phyloP scores from a whole-genome alignment of 2,329 filamentous ascomycete genomes.

The Lecanoromycetidae sp. region DNA sequence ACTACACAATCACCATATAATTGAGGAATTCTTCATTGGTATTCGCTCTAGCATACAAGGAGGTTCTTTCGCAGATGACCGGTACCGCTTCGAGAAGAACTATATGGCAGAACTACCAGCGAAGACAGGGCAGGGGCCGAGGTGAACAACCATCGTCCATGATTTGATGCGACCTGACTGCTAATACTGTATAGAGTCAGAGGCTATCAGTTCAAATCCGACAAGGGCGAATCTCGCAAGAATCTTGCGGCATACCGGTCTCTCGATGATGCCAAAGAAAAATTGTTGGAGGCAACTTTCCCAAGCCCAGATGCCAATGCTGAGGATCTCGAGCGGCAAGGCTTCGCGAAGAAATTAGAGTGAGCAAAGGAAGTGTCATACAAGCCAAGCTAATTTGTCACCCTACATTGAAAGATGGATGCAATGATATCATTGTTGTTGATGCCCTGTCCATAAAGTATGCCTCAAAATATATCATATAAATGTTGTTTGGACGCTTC shows the following conservation, averaged over 20 bases:
- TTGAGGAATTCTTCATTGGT: slow-evolving; percentile 60
- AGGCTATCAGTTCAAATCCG: slow-evolving; percentile 70
- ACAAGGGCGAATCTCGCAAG: slow-evolving; percentile 49
- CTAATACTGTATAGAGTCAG: slow-evolving; percentile 39
- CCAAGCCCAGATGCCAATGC: slow-evolving; percentile 38
- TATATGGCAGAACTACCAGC: slow-evolving; percentile 64
- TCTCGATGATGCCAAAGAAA: slow-evolving; percentile 38
- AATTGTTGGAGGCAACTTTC: slow-evolving; percentile 36
- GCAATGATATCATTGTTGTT: too few relatives aligned
- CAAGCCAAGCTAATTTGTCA: too few relatives aligned
- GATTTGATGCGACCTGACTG: background rate
- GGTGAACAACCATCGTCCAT: slow-evolving; percentile 30
- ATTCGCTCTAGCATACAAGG: slow-evolving; percentile 53
- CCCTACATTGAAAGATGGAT: too few relatives aligned
- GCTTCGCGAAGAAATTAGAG: slow-evolving; percentile 39
- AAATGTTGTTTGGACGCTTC: too few relatives aligned
- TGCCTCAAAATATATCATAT: too few relatives aligned
- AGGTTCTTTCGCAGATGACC: slow-evolving; percentile 43
- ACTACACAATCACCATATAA: slow-evolving; percentile 71
- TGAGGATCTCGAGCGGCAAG: slow-evolving; percentile 42
- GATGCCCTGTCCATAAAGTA: too few relatives aligned
- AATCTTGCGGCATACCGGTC: slow-evolving; percentile 57
- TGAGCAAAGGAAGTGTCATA: too few relatives aligned
- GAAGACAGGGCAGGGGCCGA: slow-evolving; percentile 64
- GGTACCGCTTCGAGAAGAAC: slow-evolving; percentile 46